These are phyloP conservation scores for Lichina pygmaea DNA, from an alignment of 495 filamentous ascomycete genomes.

Conservation along the genomic window DNA sequence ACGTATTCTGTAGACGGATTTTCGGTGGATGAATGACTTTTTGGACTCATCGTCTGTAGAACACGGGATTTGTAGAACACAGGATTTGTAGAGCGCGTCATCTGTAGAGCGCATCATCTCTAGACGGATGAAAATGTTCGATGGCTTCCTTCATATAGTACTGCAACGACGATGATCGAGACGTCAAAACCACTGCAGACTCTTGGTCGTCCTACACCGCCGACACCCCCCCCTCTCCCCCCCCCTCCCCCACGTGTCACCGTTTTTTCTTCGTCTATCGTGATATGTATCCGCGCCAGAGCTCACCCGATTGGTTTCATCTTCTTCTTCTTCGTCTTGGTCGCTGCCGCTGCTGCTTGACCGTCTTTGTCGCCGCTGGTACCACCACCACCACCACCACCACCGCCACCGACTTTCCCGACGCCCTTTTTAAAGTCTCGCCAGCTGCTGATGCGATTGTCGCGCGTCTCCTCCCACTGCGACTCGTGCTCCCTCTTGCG, in stretches of 20 bases:
- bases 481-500: constrained; percentile 78
- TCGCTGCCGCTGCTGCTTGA: constrained; percentile 4
- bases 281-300: too few relatives aligned
- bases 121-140: too few relatives aligned
- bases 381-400: constrained; percentile 8
- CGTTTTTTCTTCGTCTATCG: too few relatives aligned
- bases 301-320: constrained; percentile 48
- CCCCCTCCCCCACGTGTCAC: too few relatives aligned
- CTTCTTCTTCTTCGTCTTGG: constrained; percentile 80
- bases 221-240: neutral
- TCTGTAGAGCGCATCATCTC: too few relatives aligned
- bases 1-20: too few relatives aligned
- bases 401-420: constrained; percentile 2
- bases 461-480: constrained; percentile 80
- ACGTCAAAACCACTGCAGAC: neutral
- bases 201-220: neutral
- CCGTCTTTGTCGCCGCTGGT: constrained; percentile 3
- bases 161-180: too few relatives aligned
- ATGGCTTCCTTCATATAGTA: too few relatives aligned
- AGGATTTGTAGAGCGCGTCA: too few relatives aligned
- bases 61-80: too few relatives aligned
- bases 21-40: too few relatives aligned
- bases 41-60: too few relatives aligned
- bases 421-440: constrained; percentile 61
- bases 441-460: constrained; percentile 84